These are phyloP conservation scores for Diplosphaera chodatii DNA, from an alignment of 139 green algal species.

Conservation along the genomic window DNA sequence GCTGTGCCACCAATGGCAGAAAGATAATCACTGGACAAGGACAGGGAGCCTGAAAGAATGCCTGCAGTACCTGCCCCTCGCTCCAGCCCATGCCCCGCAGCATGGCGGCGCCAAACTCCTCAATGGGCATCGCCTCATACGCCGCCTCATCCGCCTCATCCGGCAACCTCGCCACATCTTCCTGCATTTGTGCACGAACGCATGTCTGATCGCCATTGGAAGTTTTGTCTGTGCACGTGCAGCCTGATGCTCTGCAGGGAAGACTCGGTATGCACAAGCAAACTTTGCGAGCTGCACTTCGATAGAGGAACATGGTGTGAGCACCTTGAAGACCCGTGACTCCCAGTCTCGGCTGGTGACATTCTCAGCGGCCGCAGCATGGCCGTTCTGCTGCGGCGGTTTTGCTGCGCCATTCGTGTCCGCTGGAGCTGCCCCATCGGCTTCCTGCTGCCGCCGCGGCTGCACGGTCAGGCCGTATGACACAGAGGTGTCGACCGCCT, in stretches of 20 bases:
- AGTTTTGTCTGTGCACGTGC: not conserved
- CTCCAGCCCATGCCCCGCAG: conserved; percentile 75
- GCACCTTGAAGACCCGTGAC: not conserved
- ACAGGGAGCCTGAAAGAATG: too few relatives aligned
- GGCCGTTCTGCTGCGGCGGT: not conserved
- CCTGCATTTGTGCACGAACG: too few relatives aligned
- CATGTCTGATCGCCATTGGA: too few relatives aligned
- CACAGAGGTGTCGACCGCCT: not conserved
- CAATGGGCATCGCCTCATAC: conserved; percentile 66
- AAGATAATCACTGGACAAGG: too few relatives aligned
- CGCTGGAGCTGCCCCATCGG: not conserved
- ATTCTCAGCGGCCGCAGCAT: not conserved
- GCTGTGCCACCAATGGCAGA: too few relatives aligned
- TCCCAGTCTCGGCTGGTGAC: conserved; percentile 3
- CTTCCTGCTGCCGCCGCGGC: not conserved
- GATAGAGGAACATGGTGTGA: too few relatives aligned
- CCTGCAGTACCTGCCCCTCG: conserved; percentile 39
- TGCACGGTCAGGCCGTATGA: not conserved
- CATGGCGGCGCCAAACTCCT: conserved; percentile 73
- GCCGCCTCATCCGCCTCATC: conserved; percentile 27
- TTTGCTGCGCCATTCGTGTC: not conserved
- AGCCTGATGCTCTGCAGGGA: not conserved
- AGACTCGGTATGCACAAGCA: too few relatives aligned
- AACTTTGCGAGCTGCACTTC: too few relatives aligned
- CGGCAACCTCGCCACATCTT: conserved; percentile 3